These are phyloP conservation scores for Leishmania major DNA, from an alignment of 208 protist species.

Conservation along the genomic window DNA sequence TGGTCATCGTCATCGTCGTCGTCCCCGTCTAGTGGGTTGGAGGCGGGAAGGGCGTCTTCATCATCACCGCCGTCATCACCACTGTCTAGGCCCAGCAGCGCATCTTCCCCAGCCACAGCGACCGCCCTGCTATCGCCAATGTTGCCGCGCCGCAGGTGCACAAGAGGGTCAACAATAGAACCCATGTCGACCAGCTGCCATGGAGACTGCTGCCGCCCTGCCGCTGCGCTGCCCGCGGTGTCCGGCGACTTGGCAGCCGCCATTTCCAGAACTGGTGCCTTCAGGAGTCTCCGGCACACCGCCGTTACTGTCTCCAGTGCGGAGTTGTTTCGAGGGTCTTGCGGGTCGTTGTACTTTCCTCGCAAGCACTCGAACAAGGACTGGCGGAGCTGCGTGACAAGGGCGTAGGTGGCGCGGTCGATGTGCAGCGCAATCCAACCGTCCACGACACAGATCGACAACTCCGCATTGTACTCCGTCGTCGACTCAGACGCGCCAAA, in stretches of 20 bases:
- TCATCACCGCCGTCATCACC: constrained; percentile 8
- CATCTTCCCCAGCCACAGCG: neutral
- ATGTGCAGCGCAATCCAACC: constrained; percentile 77
- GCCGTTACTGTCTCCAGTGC: constrained; percentile 48
- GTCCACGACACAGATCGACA: constrained; percentile 74
- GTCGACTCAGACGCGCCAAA: constrained; percentile 75
- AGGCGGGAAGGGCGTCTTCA: neutral
- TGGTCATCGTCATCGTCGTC: constrained; percentile 7
- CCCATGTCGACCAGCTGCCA: constrained; percentile 35
- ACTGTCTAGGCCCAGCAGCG: neutral
- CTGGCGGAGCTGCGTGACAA: constrained; percentile 46
- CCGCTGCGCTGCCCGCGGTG: neutral
- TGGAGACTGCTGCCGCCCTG: constrained; percentile 7
- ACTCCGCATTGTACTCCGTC: constrained; percentile 40
- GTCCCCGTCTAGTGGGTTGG: constrained; percentile 1
- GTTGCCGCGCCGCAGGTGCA: constrained; percentile 6
- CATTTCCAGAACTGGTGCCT: constrained; percentile 44
- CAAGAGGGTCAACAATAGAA: constrained; percentile 34
- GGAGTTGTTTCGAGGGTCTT: constrained; percentile 57
- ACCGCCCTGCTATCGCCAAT: neutral
- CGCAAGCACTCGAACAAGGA: constrained; percentile 57
- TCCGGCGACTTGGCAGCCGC: neutral
- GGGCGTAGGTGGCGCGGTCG: constrained; percentile 37
- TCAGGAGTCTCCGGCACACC: constrained; percentile 60
- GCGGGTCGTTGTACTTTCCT: constrained; percentile 62